Conservation (phyloP, 306 rosid genomes). For the Casuarina glauca region DNA sequence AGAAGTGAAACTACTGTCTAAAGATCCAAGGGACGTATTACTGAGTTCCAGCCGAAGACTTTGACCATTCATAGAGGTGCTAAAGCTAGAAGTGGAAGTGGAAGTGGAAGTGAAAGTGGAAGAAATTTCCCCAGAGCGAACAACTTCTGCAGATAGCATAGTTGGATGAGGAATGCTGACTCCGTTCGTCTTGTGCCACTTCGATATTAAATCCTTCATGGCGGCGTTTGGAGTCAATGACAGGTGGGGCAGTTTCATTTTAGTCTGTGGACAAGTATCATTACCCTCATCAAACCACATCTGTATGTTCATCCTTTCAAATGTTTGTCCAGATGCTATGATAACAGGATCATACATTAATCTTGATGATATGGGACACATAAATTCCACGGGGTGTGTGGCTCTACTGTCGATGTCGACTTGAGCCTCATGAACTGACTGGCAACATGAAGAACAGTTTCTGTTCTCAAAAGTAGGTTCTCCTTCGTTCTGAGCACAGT, state of each 20-base stretch:
- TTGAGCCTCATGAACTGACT: constrained; percentile 27
- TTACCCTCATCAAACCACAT: constrained; percentile 85
- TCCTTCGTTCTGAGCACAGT: constrained; percentile 31
- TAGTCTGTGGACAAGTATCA: constrained; percentile 69
- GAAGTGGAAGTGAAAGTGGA: constrained; percentile 55
- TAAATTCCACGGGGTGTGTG: constrained; percentile 61
- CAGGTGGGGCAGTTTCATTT: constrained; percentile 42
- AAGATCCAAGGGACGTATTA: constrained; percentile 60
- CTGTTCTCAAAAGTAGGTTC: constrained; percentile 35
- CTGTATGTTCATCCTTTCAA: constrained; percentile 81
- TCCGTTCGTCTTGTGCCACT: constrained; percentile 62
- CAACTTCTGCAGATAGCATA: constrained; percentile 33
- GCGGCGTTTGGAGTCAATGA: constrained; percentile 56
- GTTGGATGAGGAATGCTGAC: constrained; percentile 61
- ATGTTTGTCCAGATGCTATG: constrained; percentile 77
- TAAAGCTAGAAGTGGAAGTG: constrained; percentile 65
- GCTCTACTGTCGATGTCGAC: constrained; percentile 34
- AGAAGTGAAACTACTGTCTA: constrained; percentile 57
- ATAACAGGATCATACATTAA: constrained; percentile 92
- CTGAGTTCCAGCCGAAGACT: constrained; percentile 62
- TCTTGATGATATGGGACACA: constrained; percentile 71
- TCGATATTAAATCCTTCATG: constrained; percentile 66
- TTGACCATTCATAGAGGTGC: constrained; percentile 67
- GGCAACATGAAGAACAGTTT: constrained; percentile 27
- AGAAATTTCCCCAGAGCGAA: constrained; percentile 49